Evolutionary conservation across 495 filamentous ascomycete species (phyloP).

Genomic region (Penicillium waksmanii): DNA sequence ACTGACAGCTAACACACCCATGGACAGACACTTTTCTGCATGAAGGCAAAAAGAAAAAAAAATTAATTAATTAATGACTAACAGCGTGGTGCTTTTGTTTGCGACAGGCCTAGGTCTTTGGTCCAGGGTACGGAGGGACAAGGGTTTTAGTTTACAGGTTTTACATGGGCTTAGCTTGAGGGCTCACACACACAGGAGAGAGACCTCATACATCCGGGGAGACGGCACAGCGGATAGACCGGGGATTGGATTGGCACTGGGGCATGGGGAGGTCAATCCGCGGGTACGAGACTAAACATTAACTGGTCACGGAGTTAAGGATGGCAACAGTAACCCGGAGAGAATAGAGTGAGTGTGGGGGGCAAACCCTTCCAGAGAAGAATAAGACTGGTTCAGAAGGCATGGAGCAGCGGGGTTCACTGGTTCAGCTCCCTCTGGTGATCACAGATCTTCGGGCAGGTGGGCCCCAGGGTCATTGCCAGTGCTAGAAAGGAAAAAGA

Average conservation of each 20-base stretch:
- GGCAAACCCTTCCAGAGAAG: not conserved
- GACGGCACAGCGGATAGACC: slow-evolving; percentile 1
- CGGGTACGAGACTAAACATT: slow-evolving; percentile 2
- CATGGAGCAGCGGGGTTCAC: not conserved
- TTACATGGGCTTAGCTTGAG: not conserved
- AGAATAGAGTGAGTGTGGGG: not conserved
- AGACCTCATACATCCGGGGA: not conserved
- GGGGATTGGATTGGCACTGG: not conserved
- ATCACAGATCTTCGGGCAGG: slow-evolving; percentile 6
- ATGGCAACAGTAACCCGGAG: slow-evolving; percentile 15
- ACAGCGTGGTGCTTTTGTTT: not conserved
- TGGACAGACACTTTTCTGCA: not conserved
- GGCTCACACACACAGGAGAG: not conserved
- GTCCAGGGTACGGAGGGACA: no score
- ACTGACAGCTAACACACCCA: not conserved
- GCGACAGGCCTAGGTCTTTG: not conserved
- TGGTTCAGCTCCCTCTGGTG: not conserved
- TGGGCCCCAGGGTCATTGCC: slow-evolving; percentile 2
- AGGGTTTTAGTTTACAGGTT: not conserved
- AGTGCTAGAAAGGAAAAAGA: no score
- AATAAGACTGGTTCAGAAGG: not conserved
- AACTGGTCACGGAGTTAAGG: slow-evolving; percentile 14
- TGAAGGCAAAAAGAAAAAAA: not conserved
- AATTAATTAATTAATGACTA: not conserved
- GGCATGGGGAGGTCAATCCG: slow-evolving; percentile 5